Base-by-base conservation (phyloP, 2,329 filamentous ascomycete species). In the Pestalotiopsis fici region DNA sequence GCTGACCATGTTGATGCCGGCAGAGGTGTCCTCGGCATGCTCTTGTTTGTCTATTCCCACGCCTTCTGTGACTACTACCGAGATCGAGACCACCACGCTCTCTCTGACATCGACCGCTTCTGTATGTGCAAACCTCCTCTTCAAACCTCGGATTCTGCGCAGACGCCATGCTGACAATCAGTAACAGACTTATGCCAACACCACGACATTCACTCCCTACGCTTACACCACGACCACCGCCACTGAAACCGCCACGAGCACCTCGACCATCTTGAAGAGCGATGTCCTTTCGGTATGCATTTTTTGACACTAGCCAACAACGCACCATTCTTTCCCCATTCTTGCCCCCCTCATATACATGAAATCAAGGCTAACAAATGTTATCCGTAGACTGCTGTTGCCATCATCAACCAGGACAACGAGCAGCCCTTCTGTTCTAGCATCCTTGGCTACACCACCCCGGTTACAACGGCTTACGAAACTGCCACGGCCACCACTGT, bases 231-330 rank as follows among this genome's bases (percentile, higher is more conserved):
- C 59, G 28, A 60, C 35, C 59, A 60, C 59, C n/a, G 18, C 59
- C 35, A 60, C 59, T 4, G 59, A 60, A 13, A 60, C 59, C 13
- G 59, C 59, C 23, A 60, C 59, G 12, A 60, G 59, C 59, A 60
- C 59, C 11, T 60, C 59, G 59, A 39, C 35, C 28, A 60, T 60
- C n/a, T n/a, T 60, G n/a, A 39, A 60, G 59, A 60, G 59, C 31
- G 31, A 60, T 39, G 59, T 37, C 59, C 13, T 60, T 31, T 21
- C 28, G 35, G 59, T 60, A 60, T 31, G 59, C 11, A 27, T 57
- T 50, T 21, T 18, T 21, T 50, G 43, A 47, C 18, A n/a, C 15
- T 15, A 6, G 15, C 43, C 43, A n/a, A 47, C 43, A 47, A 47
- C 15, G 43, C 43, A 27, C 3, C n/a, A 27, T 57, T 27, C 6